These are phyloP conservation scores for Candida insectalens DNA, from an alignment of 805 yeast genomes.

Conservation along the genomic window DNA sequence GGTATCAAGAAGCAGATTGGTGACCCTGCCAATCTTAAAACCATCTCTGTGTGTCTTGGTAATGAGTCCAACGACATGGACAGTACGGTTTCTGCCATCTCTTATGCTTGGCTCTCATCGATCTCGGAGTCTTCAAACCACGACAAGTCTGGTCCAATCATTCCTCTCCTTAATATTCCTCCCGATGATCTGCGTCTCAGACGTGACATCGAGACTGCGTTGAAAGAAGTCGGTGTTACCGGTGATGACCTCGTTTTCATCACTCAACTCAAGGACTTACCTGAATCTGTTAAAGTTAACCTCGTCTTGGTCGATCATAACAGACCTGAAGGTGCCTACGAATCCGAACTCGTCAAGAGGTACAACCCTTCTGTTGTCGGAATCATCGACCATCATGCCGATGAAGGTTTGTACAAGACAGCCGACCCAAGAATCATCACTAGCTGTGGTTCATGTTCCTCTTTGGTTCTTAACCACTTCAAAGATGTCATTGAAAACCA, in stretches of 20 bases:
- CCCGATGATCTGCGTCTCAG: conserved; percentile 56
- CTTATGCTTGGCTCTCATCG: conserved; percentile 52
- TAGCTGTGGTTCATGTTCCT: conserved; percentile 69
- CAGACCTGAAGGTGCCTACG: conserved; percentile 41
- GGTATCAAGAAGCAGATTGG: not conserved
- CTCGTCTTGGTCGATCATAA: conserved; percentile 81
- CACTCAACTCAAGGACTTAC: conserved; percentile 47
- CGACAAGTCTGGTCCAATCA: conserved; percentile 17
- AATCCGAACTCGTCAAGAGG: conserved; percentile 21
- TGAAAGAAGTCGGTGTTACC: conserved; percentile 37
- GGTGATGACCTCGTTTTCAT: conserved; percentile 44
- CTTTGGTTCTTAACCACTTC: conserved; percentile 53
- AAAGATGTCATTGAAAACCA: conserved; percentile 9
- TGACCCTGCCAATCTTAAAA: conserved; percentile 1
- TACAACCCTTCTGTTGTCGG: conserved; percentile 32
- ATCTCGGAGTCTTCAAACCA: conserved; percentile 6
- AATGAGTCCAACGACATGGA: conserved; percentile 88
- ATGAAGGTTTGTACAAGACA: conserved; percentile 39
- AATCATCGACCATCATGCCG: conserved; percentile 85
- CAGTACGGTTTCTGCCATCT: conserved; percentile 69
- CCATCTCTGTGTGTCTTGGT: conserved; percentile 48
- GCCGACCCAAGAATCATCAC: conserved; percentile 55
- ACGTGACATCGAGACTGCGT: conserved; percentile 55
- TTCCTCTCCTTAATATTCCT: conserved; percentile 76
- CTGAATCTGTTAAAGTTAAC: conserved; percentile 17